Evolutionary conservation across 495 filamentous ascomycete species (phyloP), one percentile per base, ranked within the genome.

Genomic region (Trichoderma parareesei): DNA sequence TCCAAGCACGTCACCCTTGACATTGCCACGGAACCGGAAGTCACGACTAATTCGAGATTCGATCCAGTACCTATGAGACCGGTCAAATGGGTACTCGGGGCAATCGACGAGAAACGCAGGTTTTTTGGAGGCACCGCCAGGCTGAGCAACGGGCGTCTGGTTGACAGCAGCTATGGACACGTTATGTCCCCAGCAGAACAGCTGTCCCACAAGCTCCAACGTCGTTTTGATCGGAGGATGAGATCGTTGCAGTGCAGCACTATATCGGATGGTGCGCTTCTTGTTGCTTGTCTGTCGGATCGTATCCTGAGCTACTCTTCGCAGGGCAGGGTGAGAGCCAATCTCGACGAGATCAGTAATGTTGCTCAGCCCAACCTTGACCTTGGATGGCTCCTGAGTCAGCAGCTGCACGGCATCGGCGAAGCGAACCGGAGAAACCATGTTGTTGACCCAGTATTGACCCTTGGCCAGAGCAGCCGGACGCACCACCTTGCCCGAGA

Each of bases 291-390:
- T 40, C 40, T 68, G 53, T 35, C 75, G 69, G 8, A 82, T 53
- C n/a, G 78, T 81, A 38, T 85, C 76, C 20, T 75, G 72, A 14
- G 82, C 65, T 0, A 83, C 81, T 0, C 79, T 76, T 42, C 77
- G 72, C 0, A 90, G 70, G 0, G 85, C 81, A 8, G 75, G 67
- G 67, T 88, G 86, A 27, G 87, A 82, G 0, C 87, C 86, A 42
- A 87, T 70, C 62, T 88, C 85, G 18, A 88, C 64, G 2, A 85
- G 61, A 44, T 61, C 64, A 2, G 38, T 72, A 11, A 67, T 35
- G 43, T 65, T 33, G 18, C 59, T 65, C 33, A 63, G 14, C n/a
- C 61, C 48, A 33, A 65, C 27, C 38, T 60, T 43, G 20, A 59
- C 53, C 35, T 9, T 74, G 40, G 61, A 71, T 40, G 18, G 57